Evolutionary conservation across 2,329 filamentous ascomycete genomes (phyloP).

Genomic region (Arachnomyces sp.): DNA sequence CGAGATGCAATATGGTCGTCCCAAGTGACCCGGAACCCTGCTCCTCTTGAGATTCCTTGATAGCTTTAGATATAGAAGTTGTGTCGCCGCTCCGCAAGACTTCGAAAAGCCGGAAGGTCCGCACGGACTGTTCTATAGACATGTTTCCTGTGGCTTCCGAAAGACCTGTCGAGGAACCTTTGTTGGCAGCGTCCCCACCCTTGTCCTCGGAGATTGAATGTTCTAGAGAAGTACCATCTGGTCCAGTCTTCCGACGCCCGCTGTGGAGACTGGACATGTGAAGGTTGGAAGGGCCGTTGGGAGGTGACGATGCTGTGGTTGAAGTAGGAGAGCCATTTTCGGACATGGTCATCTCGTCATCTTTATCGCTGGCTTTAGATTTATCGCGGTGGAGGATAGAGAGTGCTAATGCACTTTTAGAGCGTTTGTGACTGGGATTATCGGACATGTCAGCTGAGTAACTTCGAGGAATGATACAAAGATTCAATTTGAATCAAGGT

Average conservation of each 20-base stretch:
- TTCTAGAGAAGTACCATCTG: constrained; percentile 21
- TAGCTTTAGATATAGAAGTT: constrained; percentile 76
- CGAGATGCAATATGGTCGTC: constrained; percentile 84
- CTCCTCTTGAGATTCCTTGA: constrained; percentile 52
- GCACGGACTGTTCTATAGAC: constrained; percentile 84
- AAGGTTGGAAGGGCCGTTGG: constrained; percentile 19
- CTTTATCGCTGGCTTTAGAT: constrained; percentile 37
- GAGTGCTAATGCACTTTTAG: constrained; percentile 47
- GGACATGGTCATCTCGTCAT: constrained; percentile 19
- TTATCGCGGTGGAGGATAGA: constrained; percentile 48
- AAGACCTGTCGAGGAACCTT: constrained; percentile 25
- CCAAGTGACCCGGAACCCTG: constrained; percentile 48
- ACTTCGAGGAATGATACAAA: constrained; percentile 6
- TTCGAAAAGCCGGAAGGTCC: constrained; percentile 91
- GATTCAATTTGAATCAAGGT: neutral
- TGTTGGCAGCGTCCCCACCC: constrained; percentile 23
- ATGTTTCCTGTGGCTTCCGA: constrained; percentile 28
- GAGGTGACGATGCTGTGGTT: constrained; percentile 17
- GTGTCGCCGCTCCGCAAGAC: constrained; percentile 86
- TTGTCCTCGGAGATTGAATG: constrained; percentile 19
- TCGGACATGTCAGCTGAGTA: constrained; percentile 21
- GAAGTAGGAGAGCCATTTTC: constrained; percentile 23
- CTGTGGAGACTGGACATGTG: constrained; percentile 24
- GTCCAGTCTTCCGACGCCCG: constrained; percentile 23
- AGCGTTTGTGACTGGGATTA: constrained; percentile 43